Evolutionary conservation across 2,329 filamentous ascomycete species (phyloP), one percentile per base, ranked within the genome.

Genomic region (Arachnomyces sp.): DNA sequence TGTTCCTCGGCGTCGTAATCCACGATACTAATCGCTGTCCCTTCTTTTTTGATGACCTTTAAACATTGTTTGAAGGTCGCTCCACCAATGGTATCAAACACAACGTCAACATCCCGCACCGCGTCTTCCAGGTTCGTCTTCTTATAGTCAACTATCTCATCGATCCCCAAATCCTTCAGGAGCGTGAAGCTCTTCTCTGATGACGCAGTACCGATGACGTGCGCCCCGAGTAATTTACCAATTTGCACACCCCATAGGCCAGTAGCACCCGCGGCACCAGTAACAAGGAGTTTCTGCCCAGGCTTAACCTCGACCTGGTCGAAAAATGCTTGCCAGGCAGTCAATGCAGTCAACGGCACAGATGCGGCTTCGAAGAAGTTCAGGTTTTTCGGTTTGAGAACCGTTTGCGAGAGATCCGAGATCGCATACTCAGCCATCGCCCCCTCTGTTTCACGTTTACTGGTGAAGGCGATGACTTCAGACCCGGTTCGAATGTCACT

Each of bases 271-370:
- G 60, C 57, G 2, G 62, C 64, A 18, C 53, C 65, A 15, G 56
- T 64, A 16, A 67, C 47, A 5, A 66, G 54, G 4, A 67, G 52
- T 12, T 56, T 46, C 44, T 58, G 59, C 29, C 45, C 49, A 28
- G 38, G 47, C 18, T 43, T 29, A 17, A 60, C 11, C 14, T 52
- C 49, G 12, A 44, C 53, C 39, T 56, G 49, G 35, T 52, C 55
- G 36, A 65, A 66, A 11, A 67, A 45, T 5, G 54, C 61, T 43
- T 65, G 61, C 50, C 57, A 66, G n/a, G 64, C 65, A 36, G 59
- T 67, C 37, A 64, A 37, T 7, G 60, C 59, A 20, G 55, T 59
- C 48, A 67, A 50, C 7, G 62, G 60, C 31, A 65, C 54, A 3
- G 55, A 51, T 2, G 61, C 63, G 7, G 61, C 56, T 35, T 35